Base-by-base conservation (phyloP, 1,284 basidiomycete species). In the Apiotrichum mycotoxinovorans region DNA sequence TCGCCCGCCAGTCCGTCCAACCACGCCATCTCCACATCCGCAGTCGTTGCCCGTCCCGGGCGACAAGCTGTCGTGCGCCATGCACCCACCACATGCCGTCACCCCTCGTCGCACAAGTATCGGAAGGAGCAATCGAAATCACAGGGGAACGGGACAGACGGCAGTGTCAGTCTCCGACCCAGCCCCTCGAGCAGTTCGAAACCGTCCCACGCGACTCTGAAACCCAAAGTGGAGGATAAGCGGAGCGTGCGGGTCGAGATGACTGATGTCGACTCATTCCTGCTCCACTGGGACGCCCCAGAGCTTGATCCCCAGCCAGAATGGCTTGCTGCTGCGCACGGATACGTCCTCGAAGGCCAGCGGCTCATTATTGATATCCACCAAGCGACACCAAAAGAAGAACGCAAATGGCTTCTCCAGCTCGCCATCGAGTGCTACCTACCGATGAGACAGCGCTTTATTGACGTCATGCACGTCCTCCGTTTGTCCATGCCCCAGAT, bases 351-450 rank as follows among this genome's bases (percentile, higher is more conserved):
- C 14, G 47, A 40, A 3, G 33, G 25, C 23, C 22, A 38, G 35
- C 23, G 35, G 17, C 35, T 49, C 17, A 17, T 49, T 20, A n/a
- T 49, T 25, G 47, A 49, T 35, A 38, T 49, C 12, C 47, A 49
- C 47, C 10, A 38, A 7, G 47, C 37, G 12, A 49, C 47, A 4
- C 47, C 47, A 1, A 5, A 20, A 2, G 35, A 35, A 2, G 47
- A 49, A 17, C 47, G 47, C 35, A 37, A 38, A 17, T 49, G 35
- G 23, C 47, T 49, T 15, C 22, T 49, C 15, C 23, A 49, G 17
- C 20, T 37, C 15, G 47, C 47, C 8, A 10, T 49, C 23, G 47
- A 49, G 25, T 37, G 34, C 35, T 49, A 49, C 35, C 22, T 49
- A 14, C 47, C 47, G 9, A 49, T 49, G 47, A 34, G 47, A 7